Evolutionary conservation across 352 stramenopile genomes (phyloP).

Genomic region (Phytophthora multivora): DNA sequence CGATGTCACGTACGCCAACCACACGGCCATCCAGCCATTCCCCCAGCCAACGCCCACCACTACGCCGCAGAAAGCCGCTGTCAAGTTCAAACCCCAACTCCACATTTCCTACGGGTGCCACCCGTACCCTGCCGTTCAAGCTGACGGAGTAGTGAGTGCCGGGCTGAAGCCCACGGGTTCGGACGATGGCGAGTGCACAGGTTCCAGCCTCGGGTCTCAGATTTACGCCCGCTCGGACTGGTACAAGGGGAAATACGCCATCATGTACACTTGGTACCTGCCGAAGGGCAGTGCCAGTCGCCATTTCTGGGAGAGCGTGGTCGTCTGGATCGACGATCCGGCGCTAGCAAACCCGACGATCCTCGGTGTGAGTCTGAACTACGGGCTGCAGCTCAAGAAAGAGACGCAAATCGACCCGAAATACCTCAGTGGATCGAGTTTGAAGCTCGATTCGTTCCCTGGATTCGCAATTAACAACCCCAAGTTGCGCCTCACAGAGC

Average conservation of each 20-base stretch:
- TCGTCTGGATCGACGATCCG: constrained; percentile 1
- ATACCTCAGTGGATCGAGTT: background rate
- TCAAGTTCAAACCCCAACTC: constrained; percentile 1
- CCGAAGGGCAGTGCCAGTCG: background rate
- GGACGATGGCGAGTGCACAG: background rate
- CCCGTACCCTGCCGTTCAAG: background rate
- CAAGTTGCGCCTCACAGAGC: background rate
- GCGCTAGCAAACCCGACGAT: background rate
- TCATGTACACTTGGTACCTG: constrained; percentile 6
- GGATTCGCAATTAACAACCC: background rate
- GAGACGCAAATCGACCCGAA: background rate
- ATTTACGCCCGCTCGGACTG: background rate
- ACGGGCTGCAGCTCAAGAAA: background rate
- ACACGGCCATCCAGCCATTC: constrained; percentile 2
- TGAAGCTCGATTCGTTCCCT: background rate
- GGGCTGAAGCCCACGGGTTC: background rate
- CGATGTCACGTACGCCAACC: background rate
- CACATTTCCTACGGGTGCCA: background rate
- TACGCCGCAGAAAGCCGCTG: background rate
- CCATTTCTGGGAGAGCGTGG: background rate
- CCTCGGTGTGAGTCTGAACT: background rate
- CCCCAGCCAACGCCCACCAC: background rate
- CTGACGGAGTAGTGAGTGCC: background rate
- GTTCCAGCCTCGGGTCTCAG: background rate
- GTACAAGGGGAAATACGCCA: constrained; percentile 1